These are phyloP conservation scores for Coemansia interrupta DNA, from an alignment of 192 early-diverging fungal species.

Conservation along the genomic window DNA sequence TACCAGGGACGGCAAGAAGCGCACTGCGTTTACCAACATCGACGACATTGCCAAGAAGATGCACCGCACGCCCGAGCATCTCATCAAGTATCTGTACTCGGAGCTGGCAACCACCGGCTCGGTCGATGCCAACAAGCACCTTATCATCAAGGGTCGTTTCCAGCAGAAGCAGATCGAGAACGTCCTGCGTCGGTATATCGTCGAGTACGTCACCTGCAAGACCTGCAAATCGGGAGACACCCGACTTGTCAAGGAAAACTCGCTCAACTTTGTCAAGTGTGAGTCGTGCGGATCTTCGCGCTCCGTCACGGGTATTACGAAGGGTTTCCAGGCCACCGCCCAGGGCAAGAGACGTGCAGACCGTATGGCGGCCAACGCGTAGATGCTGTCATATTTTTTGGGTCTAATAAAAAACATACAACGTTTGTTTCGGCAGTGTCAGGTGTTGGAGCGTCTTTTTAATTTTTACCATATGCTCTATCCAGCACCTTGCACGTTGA, in stretches of 20 bases:
- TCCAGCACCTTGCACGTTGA: too few relatives aligned
- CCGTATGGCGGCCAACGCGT: slow-evolving; percentile 12
- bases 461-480: neutral
- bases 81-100: slow-evolving; percentile 96
- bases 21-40: slow-evolving; percentile 93
- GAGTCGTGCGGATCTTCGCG: slow-evolving; percentile 92
- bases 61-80: slow-evolving; percentile 92
- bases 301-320: slow-evolving; percentile 94
- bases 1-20: slow-evolving; percentile 89
- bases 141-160: slow-evolving; percentile 97
- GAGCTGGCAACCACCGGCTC: slow-evolving; percentile 99
- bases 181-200: slow-evolving; percentile 95
- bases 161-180: slow-evolving; percentile 98
- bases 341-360: slow-evolving; percentile 43
- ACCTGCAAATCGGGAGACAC: slow-evolving; percentile 96
- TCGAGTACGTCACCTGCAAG: slow-evolving; percentile 99
- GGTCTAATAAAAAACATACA: too few relatives aligned
- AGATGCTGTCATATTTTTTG: neutral
- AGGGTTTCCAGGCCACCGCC: slow-evolving; percentile 91
- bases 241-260: slow-evolving; percentile 90
- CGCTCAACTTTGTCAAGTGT: slow-evolving; percentile 95
- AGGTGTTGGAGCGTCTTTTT: neutral
- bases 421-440: too few relatives aligned
- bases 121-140: slow-evolving; percentile 82
- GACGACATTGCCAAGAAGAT: slow-evolving; percentile 93